Percentiles rank a stretch among this genome's conserved stretches.
These are phyloP conservation scores for Usnea hakonensis DNA, from an alignment of 495 filamentous ascomycete species.

Conservation along the genomic window DNA sequence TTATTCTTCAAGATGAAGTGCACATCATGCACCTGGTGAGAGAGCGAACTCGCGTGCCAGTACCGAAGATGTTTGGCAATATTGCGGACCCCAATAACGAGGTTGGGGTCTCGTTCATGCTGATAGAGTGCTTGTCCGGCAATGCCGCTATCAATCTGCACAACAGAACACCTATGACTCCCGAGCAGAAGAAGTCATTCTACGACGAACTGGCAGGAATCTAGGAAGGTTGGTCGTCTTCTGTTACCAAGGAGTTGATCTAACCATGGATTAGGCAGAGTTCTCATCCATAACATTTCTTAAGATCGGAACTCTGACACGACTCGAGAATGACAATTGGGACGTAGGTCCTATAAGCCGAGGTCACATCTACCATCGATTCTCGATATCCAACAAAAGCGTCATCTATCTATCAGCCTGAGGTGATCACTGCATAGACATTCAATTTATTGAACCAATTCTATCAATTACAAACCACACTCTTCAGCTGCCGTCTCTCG, in stretches of 20 bases:
- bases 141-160: background rate
- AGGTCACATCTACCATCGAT: too few species aligned
- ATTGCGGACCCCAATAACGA: background rate
- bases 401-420: too few species aligned
- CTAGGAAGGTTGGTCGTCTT: background rate
- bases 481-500: too few species aligned
- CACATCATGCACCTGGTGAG: background rate
- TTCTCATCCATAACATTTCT: background rate
- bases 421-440: too few species aligned
- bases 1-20: background rate
- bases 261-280: background rate
- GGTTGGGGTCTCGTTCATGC: background rate
- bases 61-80: background rate
- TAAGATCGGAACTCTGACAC: too few species aligned
- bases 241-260: too few species aligned
- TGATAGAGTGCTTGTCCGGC: constrained; percentile 1
- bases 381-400: too few species aligned
- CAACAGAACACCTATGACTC: background rate
- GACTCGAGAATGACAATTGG: too few species aligned
- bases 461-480: too few species aligned
- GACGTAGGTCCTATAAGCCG: too few species aligned
- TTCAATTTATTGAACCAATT: too few species aligned
- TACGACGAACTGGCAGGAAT: background rate
- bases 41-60: background rate
- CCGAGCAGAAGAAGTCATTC: background rate